Evolutionary conservation across 2,329 filamentous ascomycete species (phyloP).

Genomic region (Trichoderma afroharzianum): DNA sequence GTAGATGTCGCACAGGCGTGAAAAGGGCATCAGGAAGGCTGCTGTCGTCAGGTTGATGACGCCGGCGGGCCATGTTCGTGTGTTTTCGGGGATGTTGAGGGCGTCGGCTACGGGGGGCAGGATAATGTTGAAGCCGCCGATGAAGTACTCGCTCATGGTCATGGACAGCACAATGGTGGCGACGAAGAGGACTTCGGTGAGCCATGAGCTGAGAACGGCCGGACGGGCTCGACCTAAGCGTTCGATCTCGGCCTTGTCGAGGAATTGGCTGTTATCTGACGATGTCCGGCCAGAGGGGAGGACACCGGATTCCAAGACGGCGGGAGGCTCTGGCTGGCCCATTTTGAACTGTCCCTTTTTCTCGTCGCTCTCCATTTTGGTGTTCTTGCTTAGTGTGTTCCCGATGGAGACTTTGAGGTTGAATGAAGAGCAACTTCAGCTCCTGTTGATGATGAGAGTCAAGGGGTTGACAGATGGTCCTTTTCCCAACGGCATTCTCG

Average conservation of each 20-base stretch:
- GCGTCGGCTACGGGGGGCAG: conserved; percentile 60
- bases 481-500: neutral
- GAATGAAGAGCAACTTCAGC: neutral
- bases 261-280: neutral
- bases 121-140: conserved; percentile 73
- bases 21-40: conserved; percentile 58
- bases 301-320: neutral
- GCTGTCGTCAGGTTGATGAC: conserved; percentile 58
- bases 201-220: conserved; percentile 47
- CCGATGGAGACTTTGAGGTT: too few relatives aligned
- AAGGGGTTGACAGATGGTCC: neutral
- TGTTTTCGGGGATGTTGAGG: conserved; percentile 60
- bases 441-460: neutral
- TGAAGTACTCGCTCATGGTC: conserved; percentile 67
- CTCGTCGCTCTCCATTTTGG: neutral
- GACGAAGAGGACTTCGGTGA: conserved; percentile 60
- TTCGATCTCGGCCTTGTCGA: conserved; percentile 45
- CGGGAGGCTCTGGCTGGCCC: conserved; percentile 1
- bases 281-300: conserved; percentile 7
- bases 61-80: conserved; percentile 61
- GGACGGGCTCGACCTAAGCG: conserved; percentile 61
- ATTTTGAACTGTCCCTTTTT: neutral
- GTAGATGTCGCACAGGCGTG: conserved; percentile 59
- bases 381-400: neutral
- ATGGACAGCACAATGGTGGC: conserved; percentile 60